Evolutionary conservation across 257 asterid genomes (phyloP).

Genomic region (Solanum pimpinellifolium): DNA sequence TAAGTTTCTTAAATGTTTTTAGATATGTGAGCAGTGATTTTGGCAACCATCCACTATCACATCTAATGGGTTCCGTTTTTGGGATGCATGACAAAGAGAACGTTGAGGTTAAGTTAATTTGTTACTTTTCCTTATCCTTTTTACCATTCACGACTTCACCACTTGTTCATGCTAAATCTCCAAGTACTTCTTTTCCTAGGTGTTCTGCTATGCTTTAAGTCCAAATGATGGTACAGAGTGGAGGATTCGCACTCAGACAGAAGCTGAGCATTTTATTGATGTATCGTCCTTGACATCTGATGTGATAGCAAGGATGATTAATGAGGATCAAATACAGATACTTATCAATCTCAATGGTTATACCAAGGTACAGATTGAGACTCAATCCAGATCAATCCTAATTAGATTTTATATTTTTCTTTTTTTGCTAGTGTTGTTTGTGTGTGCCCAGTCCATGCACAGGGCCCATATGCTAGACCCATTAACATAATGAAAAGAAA

Average conservation of each 20-base stretch:
- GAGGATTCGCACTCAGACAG: constrained; percentile 85
- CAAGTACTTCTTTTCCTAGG: constrained; percentile 26
- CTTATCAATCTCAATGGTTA: constrained; percentile 96
- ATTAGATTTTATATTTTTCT: not conserved
- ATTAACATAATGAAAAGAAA: not conserved
- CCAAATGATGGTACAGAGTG: constrained; percentile 95
- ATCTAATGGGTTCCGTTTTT: constrained; percentile 97
- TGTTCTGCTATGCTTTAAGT: constrained; percentile 94
- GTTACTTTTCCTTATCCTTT: not conserved
- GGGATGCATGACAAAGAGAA: constrained; percentile 85
- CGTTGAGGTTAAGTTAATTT: constrained; percentile 58
- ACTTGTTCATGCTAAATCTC: not conserved
- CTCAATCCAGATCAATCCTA: not conserved
- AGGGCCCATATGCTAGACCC: not conserved
- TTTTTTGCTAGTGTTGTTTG: not conserved
- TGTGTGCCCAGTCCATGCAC: not conserved
- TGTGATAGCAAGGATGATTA: constrained; percentile 83
- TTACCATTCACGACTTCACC: not conserved
- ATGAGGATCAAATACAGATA: constrained; percentile 85
- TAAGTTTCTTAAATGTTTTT: constrained; percentile 5
- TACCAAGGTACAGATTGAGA: constrained; percentile 53
- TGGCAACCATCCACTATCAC: constrained; percentile 97
- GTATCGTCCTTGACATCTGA: constrained; percentile 93
- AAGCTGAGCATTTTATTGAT: constrained; percentile 85
- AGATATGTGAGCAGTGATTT: constrained; percentile 99